A percentile compares a stretch with the other conserved stretches of the same genome.
phyloP scores from a whole-genome alignment of 139 green algal species.

The Eudorina sp. region DNA sequence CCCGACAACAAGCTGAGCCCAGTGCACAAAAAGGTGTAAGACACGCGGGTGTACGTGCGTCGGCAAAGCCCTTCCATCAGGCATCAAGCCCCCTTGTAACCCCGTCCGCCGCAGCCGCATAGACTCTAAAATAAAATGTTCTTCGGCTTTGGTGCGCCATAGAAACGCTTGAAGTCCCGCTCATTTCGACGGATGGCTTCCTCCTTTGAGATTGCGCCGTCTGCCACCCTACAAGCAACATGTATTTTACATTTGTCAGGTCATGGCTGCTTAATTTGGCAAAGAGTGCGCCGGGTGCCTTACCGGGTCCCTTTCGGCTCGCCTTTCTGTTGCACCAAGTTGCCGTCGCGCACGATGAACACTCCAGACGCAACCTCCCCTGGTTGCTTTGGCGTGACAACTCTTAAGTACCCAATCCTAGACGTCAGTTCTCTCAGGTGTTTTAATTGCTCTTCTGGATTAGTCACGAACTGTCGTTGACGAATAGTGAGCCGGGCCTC shows the following conservation, averaged over 20 bases:
- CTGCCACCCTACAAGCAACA: conserved; percentile 82
- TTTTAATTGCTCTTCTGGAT: conserved; percentile 43
- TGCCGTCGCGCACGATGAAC: conserved; percentile 56
- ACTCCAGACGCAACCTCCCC: conserved; percentile 42
- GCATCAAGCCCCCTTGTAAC: no score
- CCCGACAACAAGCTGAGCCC: no score
- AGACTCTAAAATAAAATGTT: conserved; percentile 58
- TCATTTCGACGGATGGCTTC: conserved; percentile 68
- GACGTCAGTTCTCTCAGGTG: conserved; percentile 55
- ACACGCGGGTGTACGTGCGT: no score
- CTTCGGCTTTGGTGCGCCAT: conserved; percentile 52
- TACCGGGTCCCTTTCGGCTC: conserved; percentile 57
- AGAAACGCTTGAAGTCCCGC: conserved; percentile 65
- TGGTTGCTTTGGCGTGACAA: conserved; percentile 53
- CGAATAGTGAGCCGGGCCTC: conserved; percentile 52
- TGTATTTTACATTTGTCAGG: no score
- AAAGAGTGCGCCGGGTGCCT: no score
- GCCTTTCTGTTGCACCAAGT: conserved; percentile 48
- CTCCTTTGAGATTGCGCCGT: conserved; percentile 73
- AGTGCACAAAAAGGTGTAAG: no score
- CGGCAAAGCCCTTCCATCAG: no score
- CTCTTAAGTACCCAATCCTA: conserved; percentile 51
- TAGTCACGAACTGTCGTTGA: conserved; percentile 2
- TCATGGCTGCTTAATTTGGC: no score
- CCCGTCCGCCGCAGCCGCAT: background rate